Evolutionary conservation across 192 early-diverging fungal species (phyloP).

Genomic region (Phycomyces nitens): DNA sequence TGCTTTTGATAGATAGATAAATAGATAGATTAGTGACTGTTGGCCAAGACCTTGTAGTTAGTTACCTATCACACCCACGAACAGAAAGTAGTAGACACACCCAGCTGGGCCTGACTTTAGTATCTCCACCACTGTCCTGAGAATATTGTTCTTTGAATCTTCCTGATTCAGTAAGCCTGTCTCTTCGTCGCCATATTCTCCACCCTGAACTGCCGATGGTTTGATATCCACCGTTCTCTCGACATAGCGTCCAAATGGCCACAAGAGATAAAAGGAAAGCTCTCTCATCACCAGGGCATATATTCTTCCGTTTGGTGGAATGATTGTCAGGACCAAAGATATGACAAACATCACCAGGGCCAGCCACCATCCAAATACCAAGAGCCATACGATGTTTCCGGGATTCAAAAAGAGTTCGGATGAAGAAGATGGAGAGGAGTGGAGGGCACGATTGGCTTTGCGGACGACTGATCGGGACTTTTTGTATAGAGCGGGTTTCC

Average conservation of each 20-base stretch:
- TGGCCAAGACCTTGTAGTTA: no score
- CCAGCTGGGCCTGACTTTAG: conserved; percentile 41
- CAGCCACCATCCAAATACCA: conserved; percentile 91
- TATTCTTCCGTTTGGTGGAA: conserved; percentile 51
- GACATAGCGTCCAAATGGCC: conserved; percentile 96
- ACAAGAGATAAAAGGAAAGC: conserved; percentile 82
- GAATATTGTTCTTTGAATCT: not conserved
- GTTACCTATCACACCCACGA: conserved; percentile 48
- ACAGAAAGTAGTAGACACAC: conserved; percentile 47
- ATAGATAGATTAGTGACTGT: not conserved
- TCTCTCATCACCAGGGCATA: conserved; percentile 70
- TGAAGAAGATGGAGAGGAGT: conserved; percentile 60
- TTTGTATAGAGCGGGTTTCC: conserved; percentile 98
- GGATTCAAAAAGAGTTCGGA: conserved; percentile 67
- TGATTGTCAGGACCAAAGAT: conserved; percentile 57
- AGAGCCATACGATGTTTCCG: conserved; percentile 83
- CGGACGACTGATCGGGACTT: conserved; percentile 85
- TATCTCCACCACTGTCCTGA: conserved; percentile 9
- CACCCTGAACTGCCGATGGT: conserved; percentile 11
- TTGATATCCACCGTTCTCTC: conserved; percentile 50
- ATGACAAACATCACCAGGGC: conserved; percentile 60
- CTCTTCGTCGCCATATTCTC: conserved; percentile 1
- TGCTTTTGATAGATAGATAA: conserved; percentile 37
- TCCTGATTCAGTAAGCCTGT: conserved; percentile 7
- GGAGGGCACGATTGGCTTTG: conserved; percentile 77